Evolutionary conservation across 2,329 filamentous ascomycete genomes (phyloP), one percentile per base, ranked within the genome.

Genomic region (Cladosporium phlei): DNA sequence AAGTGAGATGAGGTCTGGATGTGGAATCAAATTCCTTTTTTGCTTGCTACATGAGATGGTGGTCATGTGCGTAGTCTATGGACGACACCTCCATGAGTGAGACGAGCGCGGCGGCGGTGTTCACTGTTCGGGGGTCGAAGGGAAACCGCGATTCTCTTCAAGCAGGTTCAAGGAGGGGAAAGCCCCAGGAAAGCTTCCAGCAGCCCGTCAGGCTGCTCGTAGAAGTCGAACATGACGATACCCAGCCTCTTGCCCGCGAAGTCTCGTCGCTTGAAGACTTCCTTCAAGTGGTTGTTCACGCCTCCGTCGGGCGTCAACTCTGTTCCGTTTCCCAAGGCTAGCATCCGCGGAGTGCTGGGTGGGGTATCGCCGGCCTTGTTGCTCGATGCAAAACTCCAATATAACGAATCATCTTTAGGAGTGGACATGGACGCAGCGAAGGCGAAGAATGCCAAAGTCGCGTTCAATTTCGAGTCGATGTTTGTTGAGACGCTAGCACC

Each of bases 211-310:
- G 71, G 73, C 52, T 66, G 57, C 34, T 75, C 68, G 52, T 67
- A 77, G 52, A 73, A 77, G 53, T 77, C 74, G 58, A 77, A 67
- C 62, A 77, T 74, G 11, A 76, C 67, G 50, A 77, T 71, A 0
- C 74, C 74, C n/a, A 76, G 39, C 40, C 74, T 64, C 56, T 69
- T 66, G 2, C 72, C 71, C 21, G 52, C 27, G 34, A 60, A 64
- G 47, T 69, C 51, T 9, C 19, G 8, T 3, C 51, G 35, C 40
- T 62, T 48, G 20, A 77, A 52, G 19, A 69, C 61, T 1, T 59
- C 47, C 4, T 68, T 46, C 2, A 77, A 52, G 37, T 64, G 61
- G 14, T 73, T 58, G 51, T 77, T 77, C 0, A 77, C 67, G 3
- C 73, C 73, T 1, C 66, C 66, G 1, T 56, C 33, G 1, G 66